A percentile compares a stretch with the other conserved stretches of the same genome.
Conservation (phyloP, 208 protist genomes). For the Leishmania mexicana region DNA sequence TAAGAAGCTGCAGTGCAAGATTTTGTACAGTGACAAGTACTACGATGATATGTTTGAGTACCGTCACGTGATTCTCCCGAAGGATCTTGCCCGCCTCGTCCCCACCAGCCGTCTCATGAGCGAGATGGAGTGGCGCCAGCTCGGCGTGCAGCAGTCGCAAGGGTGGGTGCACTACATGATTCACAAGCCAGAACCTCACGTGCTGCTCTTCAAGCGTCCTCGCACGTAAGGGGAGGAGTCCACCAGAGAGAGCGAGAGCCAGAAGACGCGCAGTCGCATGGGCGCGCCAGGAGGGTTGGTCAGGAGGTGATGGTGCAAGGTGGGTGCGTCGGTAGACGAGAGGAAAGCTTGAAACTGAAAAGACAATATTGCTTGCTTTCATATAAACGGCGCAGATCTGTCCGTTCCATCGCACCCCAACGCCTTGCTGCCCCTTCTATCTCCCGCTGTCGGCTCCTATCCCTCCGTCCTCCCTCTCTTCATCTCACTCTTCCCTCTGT, state of each 20-base stretch:
- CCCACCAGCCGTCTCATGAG: conserved; percentile 93
- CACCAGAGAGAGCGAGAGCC: not conserved
- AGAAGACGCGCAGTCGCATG: not conserved
- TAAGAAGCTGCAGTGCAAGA: conserved; percentile 86
- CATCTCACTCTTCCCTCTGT: not conserved
- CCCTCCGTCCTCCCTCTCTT: not conserved
- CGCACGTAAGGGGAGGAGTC: conserved; percentile 30
- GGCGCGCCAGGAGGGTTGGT: not conserved
- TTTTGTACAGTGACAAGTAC: conserved; percentile 97
- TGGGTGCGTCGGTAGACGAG: not conserved
- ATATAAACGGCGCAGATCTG: not conserved
- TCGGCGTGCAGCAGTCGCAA: conserved; percentile 97
- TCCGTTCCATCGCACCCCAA: not conserved
- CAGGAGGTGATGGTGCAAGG: not conserved
- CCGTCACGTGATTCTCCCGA: conserved; percentile 98
- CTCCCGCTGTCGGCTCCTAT: not conserved
- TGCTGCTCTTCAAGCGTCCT: conserved; percentile 95
- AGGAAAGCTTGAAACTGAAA: not conserved
- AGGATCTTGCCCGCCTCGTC: conserved; percentile 93
- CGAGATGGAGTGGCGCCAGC: conserved; percentile 96
- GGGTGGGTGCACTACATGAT: conserved; percentile 99
- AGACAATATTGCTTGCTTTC: not conserved
- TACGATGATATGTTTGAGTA: conserved; percentile 96
- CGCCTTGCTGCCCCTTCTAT: not conserved
- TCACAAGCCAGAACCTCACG: conserved; percentile 97